Evolutionary conservation across 306 rosid species (phyloP).

Genomic region (Rosa multiflora): DNA sequence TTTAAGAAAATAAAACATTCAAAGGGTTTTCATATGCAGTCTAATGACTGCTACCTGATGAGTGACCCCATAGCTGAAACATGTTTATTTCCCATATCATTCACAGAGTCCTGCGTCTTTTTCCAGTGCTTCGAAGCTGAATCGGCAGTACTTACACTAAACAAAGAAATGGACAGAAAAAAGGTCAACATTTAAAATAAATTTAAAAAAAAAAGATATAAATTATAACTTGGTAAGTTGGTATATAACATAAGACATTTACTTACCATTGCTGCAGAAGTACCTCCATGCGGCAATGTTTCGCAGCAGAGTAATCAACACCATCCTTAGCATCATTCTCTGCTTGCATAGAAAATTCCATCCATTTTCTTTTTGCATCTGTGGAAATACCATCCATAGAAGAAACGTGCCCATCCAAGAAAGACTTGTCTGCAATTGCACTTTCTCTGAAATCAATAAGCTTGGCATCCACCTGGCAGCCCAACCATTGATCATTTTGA

Average conservation of each 20-base stretch:
- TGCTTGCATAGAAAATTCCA: constrained; percentile 62
- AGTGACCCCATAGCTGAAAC: constrained; percentile 51
- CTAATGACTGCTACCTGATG: constrained; percentile 57
- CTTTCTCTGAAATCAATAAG: constrained; percentile 67
- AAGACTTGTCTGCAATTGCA: constrained; percentile 60
- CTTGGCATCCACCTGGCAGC: constrained; percentile 69
- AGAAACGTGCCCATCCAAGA: constrained; percentile 71
- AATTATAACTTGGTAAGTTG: not conserved
- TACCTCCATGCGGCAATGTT: constrained; percentile 88
- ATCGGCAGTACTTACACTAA: constrained; percentile 56
- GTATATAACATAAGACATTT: not conserved
- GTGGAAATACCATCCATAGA: constrained; percentile 64
- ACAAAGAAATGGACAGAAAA: constrained; percentile 11
- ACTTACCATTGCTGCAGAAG: constrained; percentile 73
- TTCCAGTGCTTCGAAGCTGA: constrained; percentile 59
- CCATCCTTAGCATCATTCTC: constrained; percentile 67
- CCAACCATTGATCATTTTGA: constrained; percentile 12
- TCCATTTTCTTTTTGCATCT: constrained; percentile 90
- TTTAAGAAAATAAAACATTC: not conserved
- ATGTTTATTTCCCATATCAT: constrained; percentile 60
- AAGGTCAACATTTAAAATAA: not conserved
- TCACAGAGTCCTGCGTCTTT: constrained; percentile 56
- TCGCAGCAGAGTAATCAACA: constrained; percentile 79
- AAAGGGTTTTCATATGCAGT: not conserved
- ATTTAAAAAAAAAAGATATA: not conserved